These are phyloP conservation scores for Diaporthe caulivora DNA, from an alignment of 2,329 filamentous ascomycete species.

Conservation along the genomic window DNA sequence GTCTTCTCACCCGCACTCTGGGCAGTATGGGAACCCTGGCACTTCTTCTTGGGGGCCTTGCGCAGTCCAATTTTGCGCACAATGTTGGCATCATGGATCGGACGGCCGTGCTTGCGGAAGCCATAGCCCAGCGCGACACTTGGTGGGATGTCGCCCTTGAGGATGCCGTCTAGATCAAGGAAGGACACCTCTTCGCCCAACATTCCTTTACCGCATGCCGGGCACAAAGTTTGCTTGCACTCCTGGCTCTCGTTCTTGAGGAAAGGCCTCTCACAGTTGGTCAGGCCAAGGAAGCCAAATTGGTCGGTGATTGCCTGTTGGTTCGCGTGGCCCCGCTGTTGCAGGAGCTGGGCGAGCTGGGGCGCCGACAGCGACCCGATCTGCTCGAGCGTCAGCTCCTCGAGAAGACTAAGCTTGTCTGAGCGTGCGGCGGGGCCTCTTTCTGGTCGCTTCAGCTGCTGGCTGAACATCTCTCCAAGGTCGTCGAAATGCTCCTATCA, in stretches of 20 bases:
- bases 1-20: background rate
- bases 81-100: constrained; percentile 54
- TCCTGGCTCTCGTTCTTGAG: constrained; percentile 50
- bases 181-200: constrained; percentile 56
- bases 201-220: constrained; percentile 59
- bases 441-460: constrained; percentile 51
- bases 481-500: constrained; percentile 49
- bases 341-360: constrained; percentile 62
- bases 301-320: constrained; percentile 40
- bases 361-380: constrained; percentile 59
- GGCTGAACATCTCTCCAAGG: constrained; percentile 49
- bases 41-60: background rate
- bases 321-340: constrained; percentile 58
- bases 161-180: constrained; percentile 63
- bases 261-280: constrained; percentile 19
- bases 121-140: constrained; percentile 65
- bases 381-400: constrained; percentile 57
- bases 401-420: constrained; percentile 59
- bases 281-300: constrained; percentile 7
- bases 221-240: constrained; percentile 65
- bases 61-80: constrained; percentile 55
- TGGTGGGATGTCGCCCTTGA: constrained; percentile 62
- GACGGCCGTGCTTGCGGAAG: constrained; percentile 61
- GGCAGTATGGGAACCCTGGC: background rate
- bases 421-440: constrained; percentile 56